A percentile compares a stretch with the other conserved stretches of the same genome.
Conservation (phyloP, 176 grass and related monocot genomes). For the Carex pumila region DNA sequence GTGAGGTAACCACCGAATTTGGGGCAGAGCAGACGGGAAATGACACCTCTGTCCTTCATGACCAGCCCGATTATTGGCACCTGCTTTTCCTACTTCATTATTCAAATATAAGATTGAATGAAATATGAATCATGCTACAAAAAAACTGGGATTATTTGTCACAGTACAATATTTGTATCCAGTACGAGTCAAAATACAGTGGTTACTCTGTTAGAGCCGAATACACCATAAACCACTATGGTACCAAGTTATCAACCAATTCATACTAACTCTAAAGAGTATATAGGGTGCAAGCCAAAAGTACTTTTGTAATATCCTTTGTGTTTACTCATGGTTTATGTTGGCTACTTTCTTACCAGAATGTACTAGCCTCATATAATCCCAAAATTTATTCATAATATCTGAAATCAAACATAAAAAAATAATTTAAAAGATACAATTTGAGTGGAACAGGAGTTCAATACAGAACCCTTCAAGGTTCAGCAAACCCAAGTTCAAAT, state of each 20-base stretch:
- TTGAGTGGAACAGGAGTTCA: neutral
- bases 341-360: neutral
- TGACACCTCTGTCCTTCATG: constrained; percentile 88
- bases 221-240: neutral
- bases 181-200: neutral
- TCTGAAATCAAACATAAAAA: neutral
- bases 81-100: constrained; percentile 78
- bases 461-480: neutral
- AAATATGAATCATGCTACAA: constrained; percentile 27
- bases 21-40: constrained; percentile 81
- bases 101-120: constrained; percentile 37
- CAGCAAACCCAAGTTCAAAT: neutral
- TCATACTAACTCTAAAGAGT: neutral
- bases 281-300: neutral
- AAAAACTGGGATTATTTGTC: constrained; percentile 19
- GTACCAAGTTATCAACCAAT: neutral
- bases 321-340: neutral
- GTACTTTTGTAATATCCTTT: neutral
- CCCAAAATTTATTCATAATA: neutral
- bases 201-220: neutral
- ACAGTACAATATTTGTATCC: neutral
- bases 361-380: neutral
- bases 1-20: constrained; percentile 96
- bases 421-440: neutral
- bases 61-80: constrained; percentile 94